Percentiles rank a stretch among this genome's conserved stretches.
These are phyloP conservation scores for Trypanosoma melophagium DNA, from an alignment of 208 protist genomes.

Conservation along the genomic window DNA sequence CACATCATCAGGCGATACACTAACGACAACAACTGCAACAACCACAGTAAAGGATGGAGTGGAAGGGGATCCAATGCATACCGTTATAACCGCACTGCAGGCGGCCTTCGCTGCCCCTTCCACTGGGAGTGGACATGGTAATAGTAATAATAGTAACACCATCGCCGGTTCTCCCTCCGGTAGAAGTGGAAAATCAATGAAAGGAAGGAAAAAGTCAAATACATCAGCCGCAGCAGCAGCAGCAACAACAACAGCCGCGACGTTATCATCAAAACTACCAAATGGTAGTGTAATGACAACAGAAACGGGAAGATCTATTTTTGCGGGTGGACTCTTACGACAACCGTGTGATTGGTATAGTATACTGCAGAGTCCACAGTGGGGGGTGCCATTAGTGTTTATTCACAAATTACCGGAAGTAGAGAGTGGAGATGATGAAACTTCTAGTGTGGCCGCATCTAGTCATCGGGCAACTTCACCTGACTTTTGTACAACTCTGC, in stretches of 20 bases:
- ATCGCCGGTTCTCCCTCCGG: neutral
- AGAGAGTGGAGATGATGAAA: slow-evolving; percentile 14
- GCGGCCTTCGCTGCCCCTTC: neutral
- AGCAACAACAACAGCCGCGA: neutral
- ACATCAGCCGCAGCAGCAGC: neutral
- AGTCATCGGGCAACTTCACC: neutral
- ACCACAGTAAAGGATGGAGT: neutral
- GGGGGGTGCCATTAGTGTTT: slow-evolving; percentile 17
- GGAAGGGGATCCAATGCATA: neutral
- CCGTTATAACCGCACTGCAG: neutral
- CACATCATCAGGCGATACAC: neutral
- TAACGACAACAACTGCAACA: neutral
- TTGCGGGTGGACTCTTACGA: neutral
- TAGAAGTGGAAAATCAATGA: neutral
- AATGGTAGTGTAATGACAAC: neutral
- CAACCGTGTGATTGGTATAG: slow-evolving; percentile 20
- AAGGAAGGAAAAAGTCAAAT: neutral
- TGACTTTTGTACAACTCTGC: slow-evolving; percentile 10
- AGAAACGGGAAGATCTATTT: neutral
- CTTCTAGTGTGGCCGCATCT: neutral
- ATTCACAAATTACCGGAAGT: slow-evolving; percentile 23
- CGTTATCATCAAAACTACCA: neutral
- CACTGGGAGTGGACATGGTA: neutral
- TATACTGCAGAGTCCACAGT: slow-evolving; percentile 15
- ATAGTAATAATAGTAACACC: neutral